These are phyloP conservation scores for Anisodus tanguticus DNA, from an alignment of 257 asterid species.

Conservation along the genomic window DNA sequence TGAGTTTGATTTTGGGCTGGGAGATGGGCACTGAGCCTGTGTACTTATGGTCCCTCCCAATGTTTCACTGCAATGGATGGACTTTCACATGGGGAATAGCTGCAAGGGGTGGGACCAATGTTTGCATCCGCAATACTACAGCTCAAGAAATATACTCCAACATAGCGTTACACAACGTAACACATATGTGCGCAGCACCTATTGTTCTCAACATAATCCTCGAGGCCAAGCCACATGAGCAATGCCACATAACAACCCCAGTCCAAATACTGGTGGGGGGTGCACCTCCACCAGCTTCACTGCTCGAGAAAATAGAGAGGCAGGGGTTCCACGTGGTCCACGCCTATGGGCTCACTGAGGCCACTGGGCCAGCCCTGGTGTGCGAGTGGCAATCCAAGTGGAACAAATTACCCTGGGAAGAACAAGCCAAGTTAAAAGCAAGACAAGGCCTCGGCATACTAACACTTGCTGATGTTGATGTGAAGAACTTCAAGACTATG, in stretches of 20 bases:
- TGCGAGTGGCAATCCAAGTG: conserved; percentile 83
- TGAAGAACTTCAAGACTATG: conserved; percentile 63
- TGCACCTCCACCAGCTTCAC: conserved; percentile 76
- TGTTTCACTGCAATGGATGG: conserved; percentile 97
- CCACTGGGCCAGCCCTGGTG: conserved; percentile 84
- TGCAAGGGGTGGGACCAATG: conserved; percentile 88
- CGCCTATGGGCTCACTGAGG: conserved; percentile 89
- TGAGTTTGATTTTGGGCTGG: conserved; percentile 72
- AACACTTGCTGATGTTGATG: conserved; percentile 72
- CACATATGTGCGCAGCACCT: conserved; percentile 95
- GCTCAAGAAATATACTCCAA: conserved; percentile 60
- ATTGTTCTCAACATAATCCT: conserved; percentile 65
- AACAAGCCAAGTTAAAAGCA: conserved; percentile 58
- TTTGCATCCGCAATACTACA: conserved; percentile 72
- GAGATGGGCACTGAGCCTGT: conserved; percentile 76
- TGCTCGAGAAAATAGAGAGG: conserved; percentile 58
- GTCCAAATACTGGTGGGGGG: conserved; percentile 79
- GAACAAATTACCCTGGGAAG: conserved; percentile 48
- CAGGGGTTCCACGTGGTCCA: conserved; percentile 79
- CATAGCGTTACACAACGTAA: conserved; percentile 61
- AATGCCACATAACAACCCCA: conserved; percentile 37
- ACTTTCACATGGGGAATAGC: conserved; percentile 92
- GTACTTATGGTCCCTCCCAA: conserved; percentile 85
- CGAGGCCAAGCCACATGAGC: conserved; percentile 62
- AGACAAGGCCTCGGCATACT: conserved; percentile 73